Evolutionary conservation across 148 eudicot species (phyloP).

Genomic region (Vaccinium macrocarpon): DNA sequence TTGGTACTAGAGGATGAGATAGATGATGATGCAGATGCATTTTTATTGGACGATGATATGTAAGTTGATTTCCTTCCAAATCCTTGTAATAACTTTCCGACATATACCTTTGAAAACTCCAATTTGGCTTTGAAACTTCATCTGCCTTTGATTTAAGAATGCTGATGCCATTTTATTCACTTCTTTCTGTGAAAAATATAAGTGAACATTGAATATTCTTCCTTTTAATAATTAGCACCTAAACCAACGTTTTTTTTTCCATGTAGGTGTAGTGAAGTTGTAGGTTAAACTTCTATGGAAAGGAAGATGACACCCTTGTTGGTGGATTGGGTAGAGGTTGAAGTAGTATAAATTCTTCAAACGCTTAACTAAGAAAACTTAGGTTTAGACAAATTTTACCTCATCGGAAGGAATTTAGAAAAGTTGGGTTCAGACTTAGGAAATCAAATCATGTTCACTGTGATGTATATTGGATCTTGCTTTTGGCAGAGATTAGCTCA

Average conservation of each 20-base stretch:
- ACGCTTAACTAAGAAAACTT: not conserved
- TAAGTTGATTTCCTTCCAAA: not conserved
- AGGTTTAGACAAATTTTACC: not conserved
- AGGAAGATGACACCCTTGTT: not conserved
- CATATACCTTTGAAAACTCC: not conserved
- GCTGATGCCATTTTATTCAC: not conserved
- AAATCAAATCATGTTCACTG: not conserved
- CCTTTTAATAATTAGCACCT: not conserved
- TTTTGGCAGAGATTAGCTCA: not conserved
- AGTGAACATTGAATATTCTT: not conserved
- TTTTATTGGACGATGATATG: not conserved
- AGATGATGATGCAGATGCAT: not conserved
- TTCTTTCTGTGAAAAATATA: not conserved
- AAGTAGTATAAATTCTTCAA: too few species aligned
- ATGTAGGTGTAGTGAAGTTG: not conserved
- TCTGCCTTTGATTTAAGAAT: not conserved
- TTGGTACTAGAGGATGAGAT: not conserved
- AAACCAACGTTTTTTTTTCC: not conserved
- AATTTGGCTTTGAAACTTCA: not conserved
- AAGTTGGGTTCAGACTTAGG: not conserved
- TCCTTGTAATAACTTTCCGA: constrained; percentile 5
- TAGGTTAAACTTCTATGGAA: not conserved
- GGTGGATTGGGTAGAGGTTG: not conserved
- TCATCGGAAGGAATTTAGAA: not conserved
- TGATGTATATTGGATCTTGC: not conserved